Evolutionary conservation across 2,329 filamentous ascomycete genomes (phyloP), one percentile per base, ranked within the genome.

Genomic region (Epichloe scottii): DNA sequence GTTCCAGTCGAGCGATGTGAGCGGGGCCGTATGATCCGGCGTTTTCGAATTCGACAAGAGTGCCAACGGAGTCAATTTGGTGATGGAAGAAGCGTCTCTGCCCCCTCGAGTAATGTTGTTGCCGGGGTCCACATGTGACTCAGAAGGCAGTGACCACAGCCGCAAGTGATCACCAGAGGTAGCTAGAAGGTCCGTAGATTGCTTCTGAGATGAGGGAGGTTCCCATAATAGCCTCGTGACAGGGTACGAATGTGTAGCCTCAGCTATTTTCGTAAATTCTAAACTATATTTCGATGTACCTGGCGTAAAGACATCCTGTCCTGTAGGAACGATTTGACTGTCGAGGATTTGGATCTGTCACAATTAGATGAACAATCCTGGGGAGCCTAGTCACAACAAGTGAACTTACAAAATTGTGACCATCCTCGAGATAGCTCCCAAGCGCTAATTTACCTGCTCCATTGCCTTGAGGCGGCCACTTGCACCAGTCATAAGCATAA

Each of bases 401-500:
- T 44, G 46, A 52, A 68, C 79, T 61, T 73, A 95, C 89, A 74
- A 94, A 98, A 66, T 98, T 98, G 71, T 98, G 93, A 5, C 90
- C 91, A 68, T 98, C 93, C 70, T 98, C 93, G 48, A 97, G 72
- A 66, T 97, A 97, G 71, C 93, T 98, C 53, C 91, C 93, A 39
- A 98, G 77, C 12, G 93, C 93, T 59, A 98, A 79, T 69, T 97
- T 97, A 39, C 93, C 93, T 3, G 88, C 89, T 55, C 87, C 84
- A 58, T 83, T 83, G 60, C 70, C 82, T 61, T 89, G 81, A 2
- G 91, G 83, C 15, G 87, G 82, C 91, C 93, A 98, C 69, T 98
- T 98, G 73, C 93, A 98, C 93, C 93, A 98, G 71, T 98, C 93
- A 61, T 95, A 91, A 12, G 93, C 91, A 66, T 97, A 98, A 51